Evolutionary conservation across 176 grass and related monocot genomes (phyloP).

Genomic region (Saccharum officinarum): DNA sequence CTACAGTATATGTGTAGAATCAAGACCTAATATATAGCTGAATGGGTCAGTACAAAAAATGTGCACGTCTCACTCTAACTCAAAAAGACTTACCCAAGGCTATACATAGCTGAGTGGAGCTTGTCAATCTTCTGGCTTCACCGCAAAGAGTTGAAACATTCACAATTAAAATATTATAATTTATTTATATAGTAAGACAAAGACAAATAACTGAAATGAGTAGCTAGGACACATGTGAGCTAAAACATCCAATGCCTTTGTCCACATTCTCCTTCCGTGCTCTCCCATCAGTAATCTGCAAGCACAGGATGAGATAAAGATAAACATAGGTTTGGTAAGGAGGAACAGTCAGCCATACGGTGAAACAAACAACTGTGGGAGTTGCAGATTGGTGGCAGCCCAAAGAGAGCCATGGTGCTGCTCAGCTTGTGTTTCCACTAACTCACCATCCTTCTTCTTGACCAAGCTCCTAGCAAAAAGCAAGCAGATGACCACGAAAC

Average conservation of each 20-base stretch:
- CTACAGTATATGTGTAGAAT: too few species aligned
- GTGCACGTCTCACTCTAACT: too few species aligned
- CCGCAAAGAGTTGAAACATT: too few species aligned
- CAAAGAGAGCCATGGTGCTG: neutral
- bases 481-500: conserved; percentile 95
- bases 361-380: conserved; percentile 16
- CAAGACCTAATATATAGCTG: too few species aligned
- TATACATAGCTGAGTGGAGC: too few species aligned
- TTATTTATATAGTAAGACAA: too few species aligned
- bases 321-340: conserved; percentile 28
- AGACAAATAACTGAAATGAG: too few species aligned
- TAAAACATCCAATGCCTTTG: conserved; percentile 29
- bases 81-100: too few species aligned
- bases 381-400: conserved; percentile 2
- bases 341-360: conserved; percentile 4
- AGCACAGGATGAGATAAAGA: conserved; percentile 15
- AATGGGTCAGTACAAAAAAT: too few species aligned
- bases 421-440: neutral
- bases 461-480: conserved; percentile 76
- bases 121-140: too few species aligned
- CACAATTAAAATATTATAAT: too few species aligned
- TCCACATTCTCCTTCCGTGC: conserved; percentile 41
- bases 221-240: too few species aligned
- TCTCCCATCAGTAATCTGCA: conserved; percentile 75
- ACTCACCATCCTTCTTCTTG: conserved; percentile 95